Conservation (phyloP, 2,329 filamentous ascomycete species). For the Fusarium sp. region DNA sequence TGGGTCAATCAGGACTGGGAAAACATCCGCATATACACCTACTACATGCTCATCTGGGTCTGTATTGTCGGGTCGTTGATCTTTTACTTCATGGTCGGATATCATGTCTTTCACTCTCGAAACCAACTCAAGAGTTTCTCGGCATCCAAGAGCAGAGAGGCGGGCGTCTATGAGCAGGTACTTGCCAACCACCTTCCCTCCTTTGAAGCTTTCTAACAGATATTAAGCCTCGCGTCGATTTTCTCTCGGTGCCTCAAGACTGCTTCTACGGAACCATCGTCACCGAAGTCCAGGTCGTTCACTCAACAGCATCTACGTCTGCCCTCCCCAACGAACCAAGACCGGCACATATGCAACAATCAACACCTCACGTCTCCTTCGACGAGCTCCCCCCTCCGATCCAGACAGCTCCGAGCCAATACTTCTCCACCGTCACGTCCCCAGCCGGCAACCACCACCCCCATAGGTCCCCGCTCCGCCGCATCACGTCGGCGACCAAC, state of each 20-base stretch:
- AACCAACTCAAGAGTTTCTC: slow-evolving; percentile 68
- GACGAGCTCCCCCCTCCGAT: slow-evolving; percentile 27
- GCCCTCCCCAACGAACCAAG: slow-evolving; percentile 41
- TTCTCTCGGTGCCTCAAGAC: slow-evolving; percentile 45
- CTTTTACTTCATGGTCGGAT: slow-evolving; percentile 69
- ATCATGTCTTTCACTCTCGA: slow-evolving; percentile 69
- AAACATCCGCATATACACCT: slow-evolving; percentile 69
- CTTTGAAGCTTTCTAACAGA: neutral
- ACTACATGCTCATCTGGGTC: slow-evolving; percentile 72
- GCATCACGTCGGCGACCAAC: slow-evolving; percentile 36
- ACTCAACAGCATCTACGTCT: slow-evolving; percentile 44
- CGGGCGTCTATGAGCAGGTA: slow-evolving; percentile 50
- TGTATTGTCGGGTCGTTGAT: slow-evolving; percentile 67
- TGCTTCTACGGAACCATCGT: slow-evolving; percentile 64
- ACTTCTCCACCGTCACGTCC: slow-evolving; percentile 51
- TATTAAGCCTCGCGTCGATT: slow-evolving; percentile 39
- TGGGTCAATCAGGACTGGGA: slow-evolving; percentile 69
- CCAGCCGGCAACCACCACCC: slow-evolving; percentile 11
- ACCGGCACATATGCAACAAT: slow-evolving; percentile 28
- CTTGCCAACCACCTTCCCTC: neutral
- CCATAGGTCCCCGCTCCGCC: slow-evolving; percentile 26
- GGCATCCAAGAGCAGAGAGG: slow-evolving; percentile 48
- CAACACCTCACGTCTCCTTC: slow-evolving; percentile 39
- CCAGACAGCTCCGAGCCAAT: slow-evolving; percentile 44
- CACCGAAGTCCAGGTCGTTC: slow-evolving; percentile 63